phyloP scores from a whole-genome alignment of 345 rosid genomes.

The Nasturtium officinale region DNA sequence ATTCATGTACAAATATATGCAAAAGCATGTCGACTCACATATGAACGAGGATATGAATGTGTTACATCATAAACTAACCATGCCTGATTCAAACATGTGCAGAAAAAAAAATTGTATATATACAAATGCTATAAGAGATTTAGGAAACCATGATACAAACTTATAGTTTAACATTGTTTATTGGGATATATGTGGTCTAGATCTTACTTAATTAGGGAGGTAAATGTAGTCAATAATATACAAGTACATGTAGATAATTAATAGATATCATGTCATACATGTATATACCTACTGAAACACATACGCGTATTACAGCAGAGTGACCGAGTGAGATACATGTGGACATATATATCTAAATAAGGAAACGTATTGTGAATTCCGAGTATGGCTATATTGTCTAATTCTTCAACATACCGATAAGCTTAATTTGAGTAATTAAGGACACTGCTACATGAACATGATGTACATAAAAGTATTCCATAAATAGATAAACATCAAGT shows the following conservation, averaged over 20 bases:
- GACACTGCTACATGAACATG: neutral
- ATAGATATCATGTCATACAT: neutral
- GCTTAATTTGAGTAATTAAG: constrained; percentile 10
- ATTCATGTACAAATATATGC: neutral
- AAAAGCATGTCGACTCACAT: constrained; percentile 10
- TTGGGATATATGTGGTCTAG: neutral
- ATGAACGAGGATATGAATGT: neutral
- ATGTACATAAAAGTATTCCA: neutral
- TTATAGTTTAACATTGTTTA: neutral
- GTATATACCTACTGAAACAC: neutral
- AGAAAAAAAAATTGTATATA: neutral
- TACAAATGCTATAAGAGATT: neutral
- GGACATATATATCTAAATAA: constrained; percentile 26
- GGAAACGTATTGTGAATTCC: constrained; percentile 19
- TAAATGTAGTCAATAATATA: neutral
- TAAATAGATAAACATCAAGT: constrained; percentile 20
- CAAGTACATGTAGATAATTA: neutral
- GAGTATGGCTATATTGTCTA: constrained; percentile 5
- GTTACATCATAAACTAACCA: constrained; percentile 12
- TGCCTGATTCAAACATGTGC: neutral
- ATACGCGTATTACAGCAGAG: neutral
- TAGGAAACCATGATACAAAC: neutral
- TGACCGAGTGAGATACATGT: neutral
- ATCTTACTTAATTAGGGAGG: neutral
- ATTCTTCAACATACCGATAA: constrained; percentile 2